phyloP scores from a whole-genome alignment of 179 eudicot genomes.

The Actinidia polygama region DNA sequence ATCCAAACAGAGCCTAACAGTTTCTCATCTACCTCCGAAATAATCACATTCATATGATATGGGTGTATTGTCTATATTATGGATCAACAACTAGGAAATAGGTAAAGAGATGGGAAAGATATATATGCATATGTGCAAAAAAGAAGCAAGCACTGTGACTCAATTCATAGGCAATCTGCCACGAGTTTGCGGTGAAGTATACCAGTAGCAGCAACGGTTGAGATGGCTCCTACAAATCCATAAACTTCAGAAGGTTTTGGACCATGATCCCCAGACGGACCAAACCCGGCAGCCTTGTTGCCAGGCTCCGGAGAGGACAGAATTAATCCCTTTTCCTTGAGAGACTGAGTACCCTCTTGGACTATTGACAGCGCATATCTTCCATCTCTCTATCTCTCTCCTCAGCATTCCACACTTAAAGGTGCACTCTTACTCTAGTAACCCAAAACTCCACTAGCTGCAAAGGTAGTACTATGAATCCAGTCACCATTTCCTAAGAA shows the following conservation, averaged over 20 bases:
- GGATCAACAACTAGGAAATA: background rate
- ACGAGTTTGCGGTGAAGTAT: background rate
- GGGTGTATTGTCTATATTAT: background rate
- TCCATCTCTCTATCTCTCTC: slow-evolving; percentile 37
- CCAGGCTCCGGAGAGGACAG: slow-evolving; percentile 44
- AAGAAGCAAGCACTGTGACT: background rate
- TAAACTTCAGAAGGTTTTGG: slow-evolving; percentile 88
- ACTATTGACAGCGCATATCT: slow-evolving; percentile 68
- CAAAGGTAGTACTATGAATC: background rate
- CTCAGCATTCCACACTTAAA: background rate
- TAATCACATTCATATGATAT: background rate
- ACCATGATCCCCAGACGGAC: slow-evolving; percentile 67
- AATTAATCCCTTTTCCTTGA: slow-evolving; percentile 60
- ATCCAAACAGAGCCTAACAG: no score
- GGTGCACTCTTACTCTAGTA: background rate
- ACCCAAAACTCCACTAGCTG: background rate
- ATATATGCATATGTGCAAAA: background rate
- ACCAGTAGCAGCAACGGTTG: slow-evolving; percentile 86
- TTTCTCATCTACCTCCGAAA: no score
- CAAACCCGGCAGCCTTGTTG: slow-evolving; percentile 40
- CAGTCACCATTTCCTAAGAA: no score
- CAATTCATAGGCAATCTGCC: background rate
- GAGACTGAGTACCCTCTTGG: slow-evolving; percentile 77
- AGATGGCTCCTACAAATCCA: slow-evolving; percentile 87
- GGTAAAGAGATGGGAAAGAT: background rate